Evolutionary conservation across 495 filamentous ascomycete species (phyloP), one percentile per base, ranked within the genome.

Genomic region (Penicillium mononematosum): DNA sequence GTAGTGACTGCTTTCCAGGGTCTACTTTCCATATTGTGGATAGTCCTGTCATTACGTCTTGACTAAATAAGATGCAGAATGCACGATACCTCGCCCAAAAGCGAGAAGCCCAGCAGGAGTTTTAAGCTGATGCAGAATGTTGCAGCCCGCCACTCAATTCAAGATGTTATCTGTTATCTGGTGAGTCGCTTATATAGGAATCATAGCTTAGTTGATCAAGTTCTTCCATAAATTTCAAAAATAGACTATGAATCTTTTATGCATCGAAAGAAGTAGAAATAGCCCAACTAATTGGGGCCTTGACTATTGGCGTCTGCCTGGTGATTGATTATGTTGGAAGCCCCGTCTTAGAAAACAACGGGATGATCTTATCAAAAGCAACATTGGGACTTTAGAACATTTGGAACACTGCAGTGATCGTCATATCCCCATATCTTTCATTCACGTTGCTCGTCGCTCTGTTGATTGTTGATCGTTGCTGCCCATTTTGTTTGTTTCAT

Each of bases 401-500:
- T 22, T 32, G 12, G 11, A 20, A 32, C 17, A 17, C 17, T 34
- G 9, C 10, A 11, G 16, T 17, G 36, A 39, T 8, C n/a, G n/a
- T 39, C 36, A 39, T 39, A 39, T 17, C 36, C n/a, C n/a, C 36
- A 39, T 6, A 17, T 17, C 0, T 17, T 17, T 9, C 46, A 20
- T 32, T 34, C n/a, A 31, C 6, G 6, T 48, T 12, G 29, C 29
- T 32, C 3, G 24, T 24, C 22, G 22, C 22, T 22, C 22, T 22
- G 22, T 22, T 22, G 2, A 22, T n/a, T 24, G 20, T 48, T 16
- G 22, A 52, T 31, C 50, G 41, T 27, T 43, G 38, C 50, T 52
- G 36, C 49, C 34, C 60, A 63, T 64, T 64, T 69, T 69, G 66
- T 57, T 63, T 60, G 54, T 55, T 64, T 59, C 58, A 14, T 61